Conservation (phyloP, 768 basidiomycete species). For the Russula emetica region DNA sequence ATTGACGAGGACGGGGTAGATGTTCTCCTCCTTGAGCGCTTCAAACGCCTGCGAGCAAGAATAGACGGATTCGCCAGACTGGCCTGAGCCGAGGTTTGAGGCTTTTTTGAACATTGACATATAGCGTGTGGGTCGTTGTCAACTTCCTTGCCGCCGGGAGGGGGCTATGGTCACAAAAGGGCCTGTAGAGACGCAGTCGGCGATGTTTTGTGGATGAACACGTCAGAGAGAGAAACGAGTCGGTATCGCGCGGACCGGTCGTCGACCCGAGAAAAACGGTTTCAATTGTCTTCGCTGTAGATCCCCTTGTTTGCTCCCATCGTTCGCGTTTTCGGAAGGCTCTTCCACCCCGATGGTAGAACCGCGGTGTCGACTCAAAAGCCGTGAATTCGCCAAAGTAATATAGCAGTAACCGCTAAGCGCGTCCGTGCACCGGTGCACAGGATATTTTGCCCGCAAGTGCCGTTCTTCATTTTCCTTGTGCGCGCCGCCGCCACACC, state of each 20-base stretch:
- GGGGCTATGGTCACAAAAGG: conserved; percentile 47
- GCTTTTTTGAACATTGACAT: conserved; percentile 82
- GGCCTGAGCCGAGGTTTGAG: conserved; percentile 96
- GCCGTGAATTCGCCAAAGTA: conserved; percentile 96
- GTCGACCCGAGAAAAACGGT: conserved; percentile 95
- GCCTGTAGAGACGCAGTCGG: conserved; percentile 61
- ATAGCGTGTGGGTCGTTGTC: conserved; percentile 76
- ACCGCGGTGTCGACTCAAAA: conserved; percentile 84
- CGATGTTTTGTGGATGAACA: conserved; percentile 82
- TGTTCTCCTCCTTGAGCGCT: conserved; percentile 95
- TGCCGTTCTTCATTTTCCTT: conserved; percentile 99
- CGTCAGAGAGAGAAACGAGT: conserved; percentile 86
- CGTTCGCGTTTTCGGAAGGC: conserved; percentile 94
- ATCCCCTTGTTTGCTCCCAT: conserved; percentile 94
- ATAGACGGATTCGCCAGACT: conserved; percentile 99
- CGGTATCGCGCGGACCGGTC: conserved; percentile 95
- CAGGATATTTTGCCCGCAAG: conserved; percentile 97
- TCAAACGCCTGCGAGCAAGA: conserved; percentile 99
- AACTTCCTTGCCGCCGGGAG: conserved; percentile 74
- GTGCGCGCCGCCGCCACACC: conserved; percentile 53
- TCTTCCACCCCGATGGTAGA: conserved; percentile 85
- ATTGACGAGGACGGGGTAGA: conserved; percentile 97
- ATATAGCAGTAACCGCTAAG: conserved; percentile 96
- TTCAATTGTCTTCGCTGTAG: conserved; percentile 74
- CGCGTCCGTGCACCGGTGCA: conserved; percentile 62